phyloP scores from a whole-genome alignment of 257 asterid species.

The Cynanchum wilfordii region DNA sequence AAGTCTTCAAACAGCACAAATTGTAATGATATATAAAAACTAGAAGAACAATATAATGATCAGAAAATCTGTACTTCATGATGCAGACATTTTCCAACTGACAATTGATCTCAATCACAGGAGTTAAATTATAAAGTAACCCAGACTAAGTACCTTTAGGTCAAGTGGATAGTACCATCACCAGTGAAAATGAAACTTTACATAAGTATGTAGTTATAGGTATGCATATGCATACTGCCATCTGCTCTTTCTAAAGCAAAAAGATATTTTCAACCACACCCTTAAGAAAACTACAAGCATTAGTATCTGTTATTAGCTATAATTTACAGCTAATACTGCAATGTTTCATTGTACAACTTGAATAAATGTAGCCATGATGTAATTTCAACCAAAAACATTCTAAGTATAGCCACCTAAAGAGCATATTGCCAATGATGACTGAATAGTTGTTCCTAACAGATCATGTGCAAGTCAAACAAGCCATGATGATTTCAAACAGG shows the following conservation, averaged over 20 bases:
- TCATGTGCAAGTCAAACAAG: background rate
- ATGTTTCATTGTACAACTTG: background rate
- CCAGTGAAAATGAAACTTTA: background rate
- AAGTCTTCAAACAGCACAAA: background rate
- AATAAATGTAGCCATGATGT: background rate
- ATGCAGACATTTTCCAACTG: background rate
- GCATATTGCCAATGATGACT: background rate
- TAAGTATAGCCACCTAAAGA: background rate
- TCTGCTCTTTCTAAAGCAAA: background rate
- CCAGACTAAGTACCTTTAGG: background rate
- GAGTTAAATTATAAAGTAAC: background rate
- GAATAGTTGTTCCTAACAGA: background rate
- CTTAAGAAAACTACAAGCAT: background rate
- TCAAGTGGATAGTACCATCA: background rate
- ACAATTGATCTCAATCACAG: background rate
- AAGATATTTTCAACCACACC: background rate
- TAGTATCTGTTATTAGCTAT: background rate
- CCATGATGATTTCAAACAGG: background rate
- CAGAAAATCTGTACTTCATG: background rate
- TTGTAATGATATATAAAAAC: background rate
- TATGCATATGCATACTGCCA: background rate
- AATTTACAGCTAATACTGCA: background rate
- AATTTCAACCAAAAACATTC: background rate
- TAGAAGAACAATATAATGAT: background rate
- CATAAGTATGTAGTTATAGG: background rate